Percentiles rank a stretch among this genome's conserved stretches.
These are phyloP conservation scores for Paecilomyces sp. DNA, from an alignment of 2,329 filamentous ascomycete genomes.

Conservation along the genomic window DNA sequence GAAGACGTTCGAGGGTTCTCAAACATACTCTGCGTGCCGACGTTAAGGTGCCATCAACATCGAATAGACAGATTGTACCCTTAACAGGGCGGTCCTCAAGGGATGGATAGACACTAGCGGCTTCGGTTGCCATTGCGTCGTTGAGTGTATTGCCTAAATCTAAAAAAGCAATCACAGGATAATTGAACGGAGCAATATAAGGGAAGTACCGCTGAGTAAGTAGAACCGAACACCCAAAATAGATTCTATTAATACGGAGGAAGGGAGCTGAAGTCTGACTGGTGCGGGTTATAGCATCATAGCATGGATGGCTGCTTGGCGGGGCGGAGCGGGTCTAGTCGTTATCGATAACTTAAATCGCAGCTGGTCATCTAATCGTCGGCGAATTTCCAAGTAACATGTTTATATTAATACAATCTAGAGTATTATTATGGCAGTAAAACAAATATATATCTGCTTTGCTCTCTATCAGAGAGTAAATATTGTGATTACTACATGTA, in stretches of 20 bases:
- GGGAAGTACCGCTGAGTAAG: background rate
- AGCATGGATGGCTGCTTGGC: background rate
- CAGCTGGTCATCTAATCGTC: background rate
- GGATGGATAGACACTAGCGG: conserved; percentile 53
- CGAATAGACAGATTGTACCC: conserved; percentile 92
- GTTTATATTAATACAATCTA: too few species aligned
- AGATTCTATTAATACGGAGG: background rate
- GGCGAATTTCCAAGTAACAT: background rate
- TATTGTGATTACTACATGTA: too few species aligned
- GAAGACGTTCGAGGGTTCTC: too few species aligned
- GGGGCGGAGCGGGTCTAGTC: background rate
- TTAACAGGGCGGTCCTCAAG: conserved; percentile 78
- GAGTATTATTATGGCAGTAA: too few species aligned
- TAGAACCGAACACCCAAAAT: background rate
- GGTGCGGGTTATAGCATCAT: background rate
- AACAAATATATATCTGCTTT: too few species aligned
- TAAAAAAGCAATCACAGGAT: background rate
- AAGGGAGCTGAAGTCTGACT: background rate
- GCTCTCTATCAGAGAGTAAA: too few species aligned
- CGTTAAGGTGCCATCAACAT: conserved; percentile 90
- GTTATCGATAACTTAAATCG: background rate
- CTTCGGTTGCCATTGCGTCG: conserved; percentile 22
- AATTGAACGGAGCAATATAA: conserved; percentile 1
- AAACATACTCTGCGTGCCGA: conserved; percentile 64
- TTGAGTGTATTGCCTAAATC: background rate